Evolutionary conservation across 768 basidiomycete genomes (phyloP), one percentile per base, ranked within the genome.

Genomic region (Phanerodontia chrysosporium): DNA sequence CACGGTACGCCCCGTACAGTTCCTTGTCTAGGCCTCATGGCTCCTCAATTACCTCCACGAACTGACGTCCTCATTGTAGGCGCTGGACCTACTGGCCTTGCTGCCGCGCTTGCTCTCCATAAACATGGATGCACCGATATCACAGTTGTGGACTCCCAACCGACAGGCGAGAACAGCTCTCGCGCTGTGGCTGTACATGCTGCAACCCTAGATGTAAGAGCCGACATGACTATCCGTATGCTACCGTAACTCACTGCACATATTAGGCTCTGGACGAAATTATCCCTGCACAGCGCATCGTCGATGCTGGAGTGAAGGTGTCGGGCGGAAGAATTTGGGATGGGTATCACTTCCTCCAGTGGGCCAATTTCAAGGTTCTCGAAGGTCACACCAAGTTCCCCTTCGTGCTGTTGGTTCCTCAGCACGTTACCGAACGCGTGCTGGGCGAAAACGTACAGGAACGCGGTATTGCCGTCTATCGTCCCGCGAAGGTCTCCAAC

Each of bases 11-110:
- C 18, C 21, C 51, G 30, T 1, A 21, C 28, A 30, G 18, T 42
- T 18, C 10, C 48, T 27, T 49, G 10, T 3, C 3, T 29, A n/a
- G n/a, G n/a, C n/a, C n/a, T n/a, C n/a, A 35, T n/a, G 45, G 68
- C 71, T 68, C 64, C 72, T 28, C 64, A 42, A 18, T 18, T 76
- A 22, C 77, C 77, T 0, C 51, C 60, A 2, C 65, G 57, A 46
- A 76, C 79, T 4, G 75, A 75, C 25, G 67, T 82, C 28, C 75
- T 82, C 51, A 73, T 83, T 25, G 75, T 83, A 10, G 81, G 80
- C 28, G 79, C 78, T 25, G 81, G 82, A 18, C 82, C 82, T 24
- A 65, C 74, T 0, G 82, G 82, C 8, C 75, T 83, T 51, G 70
- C 78, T 0, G 68, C 74, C 46, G 82, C 81, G 24, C 64, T 81